A percentile compares a stretch with the other conserved stretches of the same genome.
phyloP scores from a whole-genome alignment of 257 asterid genomes.

The Capsicum baccatum region DNA sequence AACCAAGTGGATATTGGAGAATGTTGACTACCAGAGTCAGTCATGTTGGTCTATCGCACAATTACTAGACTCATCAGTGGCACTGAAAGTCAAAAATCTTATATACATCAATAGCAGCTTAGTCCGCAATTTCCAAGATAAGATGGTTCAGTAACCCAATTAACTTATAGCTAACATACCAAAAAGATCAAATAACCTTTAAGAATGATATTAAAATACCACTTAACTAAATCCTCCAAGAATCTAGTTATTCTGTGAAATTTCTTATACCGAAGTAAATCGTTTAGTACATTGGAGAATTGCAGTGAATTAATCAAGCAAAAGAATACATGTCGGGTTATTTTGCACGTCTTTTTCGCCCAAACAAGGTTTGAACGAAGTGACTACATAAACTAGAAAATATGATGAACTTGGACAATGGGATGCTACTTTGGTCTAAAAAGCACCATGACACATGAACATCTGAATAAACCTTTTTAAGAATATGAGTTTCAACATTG shows the following conservation, averaged over 20 bases:
- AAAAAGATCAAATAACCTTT: conserved; percentile 8
- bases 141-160: neutral
- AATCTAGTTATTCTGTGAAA: neutral
- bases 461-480: neutral
- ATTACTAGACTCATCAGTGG: neutral
- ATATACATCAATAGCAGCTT: neutral
- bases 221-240: neutral
- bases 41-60: neutral
- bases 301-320: neutral
- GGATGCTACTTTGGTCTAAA: conserved; percentile 18
- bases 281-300: neutral
- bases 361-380: neutral
- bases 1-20: neutral
- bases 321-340: neutral
- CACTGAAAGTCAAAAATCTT: neutral
- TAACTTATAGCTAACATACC: neutral
- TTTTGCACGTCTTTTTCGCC: neutral
- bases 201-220: neutral
- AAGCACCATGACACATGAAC: neutral
- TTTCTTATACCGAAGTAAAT: neutral
- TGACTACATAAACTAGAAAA: neutral
- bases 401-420: neutral
- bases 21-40: neutral
- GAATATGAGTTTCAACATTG: neutral
- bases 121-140: conserved; percentile 7